Conservation (phyloP, 2,329 filamentous ascomycete species). For the Monosporascus sp. region DNA sequence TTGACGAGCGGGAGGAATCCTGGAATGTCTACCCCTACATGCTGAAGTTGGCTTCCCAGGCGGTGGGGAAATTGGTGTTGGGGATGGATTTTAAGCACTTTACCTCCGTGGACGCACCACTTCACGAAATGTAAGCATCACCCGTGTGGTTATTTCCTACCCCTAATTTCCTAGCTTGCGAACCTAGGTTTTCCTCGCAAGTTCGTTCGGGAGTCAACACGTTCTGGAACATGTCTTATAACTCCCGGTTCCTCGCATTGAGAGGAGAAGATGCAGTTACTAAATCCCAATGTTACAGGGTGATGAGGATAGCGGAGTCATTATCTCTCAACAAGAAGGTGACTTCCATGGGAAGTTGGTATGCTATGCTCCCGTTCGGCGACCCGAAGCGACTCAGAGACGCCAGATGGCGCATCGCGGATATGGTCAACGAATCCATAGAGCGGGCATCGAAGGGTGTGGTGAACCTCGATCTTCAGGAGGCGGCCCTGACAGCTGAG, state of each 20-base stretch:
- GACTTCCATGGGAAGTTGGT: conserved; percentile 50
- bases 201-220: too few species aligned
- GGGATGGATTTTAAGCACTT: conserved; percentile 44
- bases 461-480: conserved; percentile 37
- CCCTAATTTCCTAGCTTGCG: too few species aligned
- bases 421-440: conserved; percentile 35
- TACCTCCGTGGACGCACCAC: conserved; percentile 35
- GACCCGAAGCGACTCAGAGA: conserved; percentile 41
- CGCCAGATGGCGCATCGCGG: conserved; percentile 26
- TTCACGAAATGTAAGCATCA: conserved; percentile 37
- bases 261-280: too few species aligned
- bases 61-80: conserved; percentile 39
- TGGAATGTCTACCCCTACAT: conserved; percentile 47
- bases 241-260: too few species aligned
- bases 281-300: conserved; percentile 11
- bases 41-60: conserved; percentile 43
- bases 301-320: conserved; percentile 42
- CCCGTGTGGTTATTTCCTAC: too few species aligned
- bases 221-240: too few species aligned
- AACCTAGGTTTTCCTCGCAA: too few species aligned
- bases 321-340: conserved; percentile 56
- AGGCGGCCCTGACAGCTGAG: conserved; percentile 45
- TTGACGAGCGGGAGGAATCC: conserved; percentile 42
- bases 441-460: conserved; percentile 31
- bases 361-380: conserved; percentile 51